Base-by-base conservation (phyloP, 495 filamentous ascomycete species). In the Physcia stellaris region DNA sequence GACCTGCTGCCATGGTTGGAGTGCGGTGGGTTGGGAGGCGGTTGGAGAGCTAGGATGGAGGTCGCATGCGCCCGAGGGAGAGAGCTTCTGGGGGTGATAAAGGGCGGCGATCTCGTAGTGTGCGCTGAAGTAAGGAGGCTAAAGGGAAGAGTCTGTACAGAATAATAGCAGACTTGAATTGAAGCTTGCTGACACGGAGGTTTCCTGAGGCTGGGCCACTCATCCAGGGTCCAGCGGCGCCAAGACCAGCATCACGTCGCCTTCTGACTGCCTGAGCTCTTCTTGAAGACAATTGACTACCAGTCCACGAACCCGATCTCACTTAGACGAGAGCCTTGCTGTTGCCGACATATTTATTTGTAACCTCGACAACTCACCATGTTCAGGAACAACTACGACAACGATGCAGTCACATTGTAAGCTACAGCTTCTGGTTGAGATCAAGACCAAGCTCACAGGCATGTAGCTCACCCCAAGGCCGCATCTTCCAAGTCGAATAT, bases 371-470 rank as follows among this genome's bases (percentile, higher is more conserved):
- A 40, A 6, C 26, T 41, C 65, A 77, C 55, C 43, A 98, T 98
- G 90, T 98, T 98, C 70, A 75, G 90, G 64, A 98, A 98, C 69
- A 95, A 96, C 65, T 98, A 98, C 72, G 90, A 98, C 67, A 98
- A 96, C 74, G 90, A 98, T 67, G 87, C 86, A 24, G 88, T 98
- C 63, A 98, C 90, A 66, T 98, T 96, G 87, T 95, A 73, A 64
- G 73, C 61, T 46, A 27, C 40, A 28, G 24, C 37, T 28, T 37
- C 30, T 51, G 39, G 43, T 37, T 29, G 35, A 37, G 41, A 37
- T 13, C 31, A 44, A 41, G 33, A 29, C 40, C 41, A 54, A 44
- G 50, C 50, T 21, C 35, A 35, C 33, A 39, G 40, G 12, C 46
- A 15, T 18, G 35, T 52, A 95, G 87, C 79, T 98, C 90, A 41